Evolutionary conservation across 306 rosid genomes (phyloP), one percentile per base, ranked within the genome.

Genomic region (Castanea crenata): DNA sequence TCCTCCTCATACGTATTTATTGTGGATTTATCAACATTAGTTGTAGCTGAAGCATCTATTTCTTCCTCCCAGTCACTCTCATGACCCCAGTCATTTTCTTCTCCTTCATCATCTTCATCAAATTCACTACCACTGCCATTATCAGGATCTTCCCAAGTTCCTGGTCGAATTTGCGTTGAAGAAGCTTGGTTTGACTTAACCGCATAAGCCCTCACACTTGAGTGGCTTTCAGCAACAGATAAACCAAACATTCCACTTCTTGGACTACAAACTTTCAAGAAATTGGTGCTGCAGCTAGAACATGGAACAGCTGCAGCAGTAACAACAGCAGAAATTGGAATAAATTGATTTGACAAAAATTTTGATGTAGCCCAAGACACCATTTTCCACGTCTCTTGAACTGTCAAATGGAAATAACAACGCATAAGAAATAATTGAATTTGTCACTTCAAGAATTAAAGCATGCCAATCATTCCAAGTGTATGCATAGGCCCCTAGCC

Each of bases 111-210:
- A 14, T 89, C 91, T 58, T 78, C 86, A 13, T 76, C 96, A 63
- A n/a, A 65, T 21, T 91, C 97, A 52, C 92, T 90, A 44, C 79
- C 92, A 69, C 87, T 89, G 64, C 86, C 92, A 83, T 82, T 80
- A 57, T 92, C 97, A 18, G 97, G 96, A 73, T 88, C 92, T 85
- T 95, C 99, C 99, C 97, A 91, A 78, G 82, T 72, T 79, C 83
- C 90, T 67, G 27, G 62, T 27, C 19, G 86, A 8, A 77, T 80
- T 76, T 73, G 77, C 32, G 71, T 77, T 32, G 77, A 58, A 15
- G 84, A 81, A 65, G 46, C 78, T 82, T 71, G 85, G 73, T 80
- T 61, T 14, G 85, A 64, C 84, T 79, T 67, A 27, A 70, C 71
- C 8, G 34, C 84, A 82, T 56, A 56, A 51, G 76, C 79, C 76